phyloP scores from a whole-genome alignment of 1,284 basidiomycete species.

The Pterulicium gracile region DNA sequence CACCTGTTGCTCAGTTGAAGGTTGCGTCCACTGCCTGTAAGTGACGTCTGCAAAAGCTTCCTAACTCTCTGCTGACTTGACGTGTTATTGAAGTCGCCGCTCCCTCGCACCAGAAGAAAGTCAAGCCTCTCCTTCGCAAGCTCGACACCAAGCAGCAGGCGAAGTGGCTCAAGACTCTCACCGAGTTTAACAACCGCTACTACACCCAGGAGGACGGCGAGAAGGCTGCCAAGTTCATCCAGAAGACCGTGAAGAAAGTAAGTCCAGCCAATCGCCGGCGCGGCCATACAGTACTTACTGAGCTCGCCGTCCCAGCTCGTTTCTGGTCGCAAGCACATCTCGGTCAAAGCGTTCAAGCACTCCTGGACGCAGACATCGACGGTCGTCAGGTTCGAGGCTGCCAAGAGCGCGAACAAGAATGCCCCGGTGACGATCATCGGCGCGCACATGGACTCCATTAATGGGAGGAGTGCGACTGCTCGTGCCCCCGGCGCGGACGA shows the following conservation, averaged over 20 bases:
- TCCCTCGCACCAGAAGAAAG: constrained; percentile 25
- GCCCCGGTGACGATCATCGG: constrained; percentile 44
- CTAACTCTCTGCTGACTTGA: constrained; percentile 6
- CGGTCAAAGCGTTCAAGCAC: background rate
- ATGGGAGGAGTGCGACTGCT: constrained; percentile 26
- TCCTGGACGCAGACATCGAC: background rate
- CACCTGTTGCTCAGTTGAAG: constrained; percentile 10
- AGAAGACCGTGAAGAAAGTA: constrained; percentile 13
- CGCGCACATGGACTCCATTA: constrained; percentile 58
- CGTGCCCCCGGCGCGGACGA: constrained; percentile 60
- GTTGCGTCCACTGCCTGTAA: constrained; percentile 19
- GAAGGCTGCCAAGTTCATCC: constrained; percentile 14
- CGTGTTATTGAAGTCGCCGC: constrained; percentile 19
- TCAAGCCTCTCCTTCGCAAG: constrained; percentile 26
- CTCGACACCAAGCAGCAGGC: constrained; percentile 31
- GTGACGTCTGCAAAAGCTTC: constrained; percentile 7
- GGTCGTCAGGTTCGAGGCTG: constrained; percentile 3
- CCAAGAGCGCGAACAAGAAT: constrained; percentile 18
- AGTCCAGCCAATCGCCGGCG: constrained; percentile 19
- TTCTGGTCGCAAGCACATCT: background rate
- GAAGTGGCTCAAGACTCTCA: constrained; percentile 22
- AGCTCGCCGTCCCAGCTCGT: too few species aligned
- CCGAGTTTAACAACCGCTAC: constrained; percentile 35
- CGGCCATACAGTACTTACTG: constrained; percentile 15
- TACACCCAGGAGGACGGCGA: constrained; percentile 28